Evolutionary conservation across 2,329 filamentous ascomycete species (phyloP).

Genomic region (Hawksworthiomyces lignivorus): DNA sequence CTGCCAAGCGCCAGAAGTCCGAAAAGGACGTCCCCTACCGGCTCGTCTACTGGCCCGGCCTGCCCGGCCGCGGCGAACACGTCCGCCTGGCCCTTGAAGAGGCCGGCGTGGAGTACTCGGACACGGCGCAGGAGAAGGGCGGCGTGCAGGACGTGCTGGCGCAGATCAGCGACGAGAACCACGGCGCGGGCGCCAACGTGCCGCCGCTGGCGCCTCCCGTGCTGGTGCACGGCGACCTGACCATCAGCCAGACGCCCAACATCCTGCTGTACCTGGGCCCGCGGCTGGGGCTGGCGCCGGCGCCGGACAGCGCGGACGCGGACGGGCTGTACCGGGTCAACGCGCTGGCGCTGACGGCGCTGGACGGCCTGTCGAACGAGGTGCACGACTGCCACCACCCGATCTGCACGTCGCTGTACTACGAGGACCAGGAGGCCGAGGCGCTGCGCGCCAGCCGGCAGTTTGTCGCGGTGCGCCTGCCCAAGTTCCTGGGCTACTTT

Average conservation of each 20-base stretch:
- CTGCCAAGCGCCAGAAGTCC: conserved; percentile 30
- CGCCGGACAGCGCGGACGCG: conserved; percentile 30
- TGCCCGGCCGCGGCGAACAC: conserved; percentile 69
- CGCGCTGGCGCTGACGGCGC: conserved; percentile 56
- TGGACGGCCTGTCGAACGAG: conserved; percentile 65
- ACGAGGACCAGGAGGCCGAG: conserved; percentile 69
- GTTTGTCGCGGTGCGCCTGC: conserved; percentile 55
- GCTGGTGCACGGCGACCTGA: conserved; percentile 52
- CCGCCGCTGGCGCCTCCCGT: conserved; percentile 61
- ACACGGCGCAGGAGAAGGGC: conserved; percentile 42
- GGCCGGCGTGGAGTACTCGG: conserved; percentile 54
- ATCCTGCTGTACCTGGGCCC: conserved; percentile 65
- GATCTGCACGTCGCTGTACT: conserved; percentile 50
- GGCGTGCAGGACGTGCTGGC: conserved; percentile 44
- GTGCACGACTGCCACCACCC: conserved; percentile 72
- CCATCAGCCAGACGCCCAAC: conserved; percentile 63
- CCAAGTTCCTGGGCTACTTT: conserved; percentile 66
- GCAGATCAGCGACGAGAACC: conserved; percentile 35
- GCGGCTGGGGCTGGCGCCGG: conserved; percentile 48
- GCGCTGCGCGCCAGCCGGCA: conserved; percentile 47
- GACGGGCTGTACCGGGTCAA: conserved; percentile 51
- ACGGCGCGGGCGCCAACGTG: conserved; percentile 49
- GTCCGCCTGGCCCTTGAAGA: conserved; percentile 68
- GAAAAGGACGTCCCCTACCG: conserved; percentile 44
- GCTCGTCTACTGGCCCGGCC: conserved; percentile 62